Evolutionary conservation across 768 basidiomycete genomes (phyloP), one percentile per base, ranked within the genome.

Genomic region (Gloeopeniophorella convolvens): DNA sequence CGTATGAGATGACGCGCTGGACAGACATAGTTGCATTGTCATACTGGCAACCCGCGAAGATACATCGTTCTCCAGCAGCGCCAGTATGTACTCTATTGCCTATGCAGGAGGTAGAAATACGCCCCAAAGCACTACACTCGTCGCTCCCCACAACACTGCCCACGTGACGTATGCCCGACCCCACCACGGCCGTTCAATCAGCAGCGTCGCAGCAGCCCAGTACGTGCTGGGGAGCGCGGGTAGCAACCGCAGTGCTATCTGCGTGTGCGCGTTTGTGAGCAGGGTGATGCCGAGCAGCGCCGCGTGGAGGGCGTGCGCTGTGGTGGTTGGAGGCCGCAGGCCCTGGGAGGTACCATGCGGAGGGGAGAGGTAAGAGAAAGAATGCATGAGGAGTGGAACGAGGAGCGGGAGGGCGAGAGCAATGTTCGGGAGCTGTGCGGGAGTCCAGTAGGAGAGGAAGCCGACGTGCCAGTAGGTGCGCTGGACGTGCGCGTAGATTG

Each of bases 51-150:
- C n/a, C n/a, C n/a, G n/a, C n/a, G n/a, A n/a, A n/a, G n/a, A n/a
- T n/a, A n/a, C n/a, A n/a, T n/a, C n/a, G n/a, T n/a, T n/a, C n/a
- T n/a, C n/a, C n/a, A n/a, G n/a, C n/a, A n/a, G n/a, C n/a, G n/a
- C n/a, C n/a, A n/a, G n/a, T n/a, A n/a, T n/a, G n/a, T n/a, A n/a
- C n/a, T n/a, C n/a, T n/a, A n/a, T 3, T 27, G 41, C 15, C 26
- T 68, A 95, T 0, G 94, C 95, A n/a, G 95, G 95, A 0, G 95
- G 95, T 26, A 95, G 74, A 62, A 93, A 94, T 2, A 78, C 76
- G 1, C 73, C 76, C 93, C 92, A 98, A 0, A 95, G 70, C 4
- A 90, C 73, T 16, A 83, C 64, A 10, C 82, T 82, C 15, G 82
- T 59, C 2, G 72, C 65, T 3, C 86, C 83, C 92, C 94, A 98